Evolutionary conservation across 345 rosid species (phyloP).

Genomic region (Syzygium jambos): DNA sequence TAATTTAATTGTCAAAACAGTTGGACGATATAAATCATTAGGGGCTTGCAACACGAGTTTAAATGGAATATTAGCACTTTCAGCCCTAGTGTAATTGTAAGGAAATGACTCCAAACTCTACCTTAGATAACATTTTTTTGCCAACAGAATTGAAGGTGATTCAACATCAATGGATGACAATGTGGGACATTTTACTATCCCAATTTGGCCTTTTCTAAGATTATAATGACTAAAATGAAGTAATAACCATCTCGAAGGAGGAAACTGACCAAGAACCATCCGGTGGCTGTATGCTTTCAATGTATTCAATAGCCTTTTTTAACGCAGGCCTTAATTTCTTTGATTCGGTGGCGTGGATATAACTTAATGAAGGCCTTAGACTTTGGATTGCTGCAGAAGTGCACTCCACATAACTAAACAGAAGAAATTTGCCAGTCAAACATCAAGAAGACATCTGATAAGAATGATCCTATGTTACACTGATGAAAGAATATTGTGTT

Average conservation of each 20-base stretch:
- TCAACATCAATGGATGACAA: not conserved
- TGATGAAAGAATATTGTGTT: not conserved
- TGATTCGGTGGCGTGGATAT: constrained; percentile 20
- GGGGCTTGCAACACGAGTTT: constrained; percentile 3
- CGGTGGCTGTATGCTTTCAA: constrained; percentile 32
- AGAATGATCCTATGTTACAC: not conserved
- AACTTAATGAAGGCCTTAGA: constrained; percentile 15
- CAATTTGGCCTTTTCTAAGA: not conserved
- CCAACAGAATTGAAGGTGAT: not conserved
- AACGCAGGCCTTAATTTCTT: constrained; percentile 34
- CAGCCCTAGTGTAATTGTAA: not conserved
- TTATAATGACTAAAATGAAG: not conserved
- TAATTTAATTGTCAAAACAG: not conserved
- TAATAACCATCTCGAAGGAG: not conserved
- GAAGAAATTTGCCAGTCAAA: not conserved
- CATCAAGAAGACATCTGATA: not conserved
- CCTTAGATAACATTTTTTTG: not conserved
- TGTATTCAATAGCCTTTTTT: constrained; percentile 33
- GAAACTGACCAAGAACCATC: constrained; percentile 67
- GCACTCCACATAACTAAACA: constrained; percentile 61
- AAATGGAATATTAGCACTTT: not conserved
- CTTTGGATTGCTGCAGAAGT: constrained; percentile 71
- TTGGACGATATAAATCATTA: not conserved
- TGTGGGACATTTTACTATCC: not conserved
- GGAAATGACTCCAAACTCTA: not conserved